phyloP scores from a whole-genome alignment of 192 early-diverging fungal genomes.

The Podila clonocystis region DNA sequence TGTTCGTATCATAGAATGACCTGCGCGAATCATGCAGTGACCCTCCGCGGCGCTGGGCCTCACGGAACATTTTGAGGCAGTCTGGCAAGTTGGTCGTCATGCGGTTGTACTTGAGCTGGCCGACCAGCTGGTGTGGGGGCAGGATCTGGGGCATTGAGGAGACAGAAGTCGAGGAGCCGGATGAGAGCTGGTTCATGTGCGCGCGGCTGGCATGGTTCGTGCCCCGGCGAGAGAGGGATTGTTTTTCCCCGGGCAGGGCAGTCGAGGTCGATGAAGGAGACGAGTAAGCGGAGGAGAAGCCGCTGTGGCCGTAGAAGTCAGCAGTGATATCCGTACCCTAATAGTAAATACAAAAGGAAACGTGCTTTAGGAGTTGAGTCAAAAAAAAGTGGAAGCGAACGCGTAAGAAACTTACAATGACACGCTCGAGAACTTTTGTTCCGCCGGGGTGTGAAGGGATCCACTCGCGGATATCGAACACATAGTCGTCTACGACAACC shows the following conservation, averaged over 20 bases:
- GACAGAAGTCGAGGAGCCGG: not conserved
- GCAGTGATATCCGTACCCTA: not conserved
- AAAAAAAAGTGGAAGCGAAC: not conserved
- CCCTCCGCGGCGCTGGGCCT: not conserved
- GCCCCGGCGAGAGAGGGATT: not conserved
- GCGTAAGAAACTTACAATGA: conserved; percentile 9
- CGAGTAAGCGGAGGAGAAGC: not conserved
- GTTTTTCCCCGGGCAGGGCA: not conserved
- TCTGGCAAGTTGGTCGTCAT: conserved; percentile 10
- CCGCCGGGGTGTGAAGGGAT: conserved; percentile 13
- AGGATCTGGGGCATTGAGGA: conserved; percentile 1
- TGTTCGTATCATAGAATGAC: not conserved
- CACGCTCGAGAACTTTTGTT: conserved; percentile 14
- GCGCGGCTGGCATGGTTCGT: not conserved
- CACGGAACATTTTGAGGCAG: not conserved
- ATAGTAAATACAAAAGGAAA: not conserved
- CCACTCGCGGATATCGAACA: conserved; percentile 17
- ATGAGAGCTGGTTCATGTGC: not conserved
- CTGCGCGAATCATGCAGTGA: not conserved
- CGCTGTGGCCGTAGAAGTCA: conserved; percentile 11
- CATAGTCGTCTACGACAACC: conserved; percentile 12
- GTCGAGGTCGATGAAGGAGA: not conserved
- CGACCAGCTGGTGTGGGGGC: not conserved
- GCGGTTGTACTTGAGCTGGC: conserved; percentile 1
- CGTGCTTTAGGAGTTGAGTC: too few species aligned